Evolutionary conservation across 2,329 filamentous ascomycete genomes (phyloP).

Genomic region (Fusarium coicis): DNA sequence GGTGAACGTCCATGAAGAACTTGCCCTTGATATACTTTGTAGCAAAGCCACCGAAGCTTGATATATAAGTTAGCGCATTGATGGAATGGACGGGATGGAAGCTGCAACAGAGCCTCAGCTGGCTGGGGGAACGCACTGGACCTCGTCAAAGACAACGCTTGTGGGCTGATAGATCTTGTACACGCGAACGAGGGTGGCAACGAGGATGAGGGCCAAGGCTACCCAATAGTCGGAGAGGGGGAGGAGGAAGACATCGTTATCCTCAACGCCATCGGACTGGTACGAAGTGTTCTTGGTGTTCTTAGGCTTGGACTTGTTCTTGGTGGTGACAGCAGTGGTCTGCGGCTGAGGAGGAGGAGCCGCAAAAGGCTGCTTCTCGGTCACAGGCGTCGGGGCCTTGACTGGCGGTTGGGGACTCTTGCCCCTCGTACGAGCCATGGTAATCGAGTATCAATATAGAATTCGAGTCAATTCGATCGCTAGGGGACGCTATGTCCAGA

Average conservation of each 20-base stretch:
- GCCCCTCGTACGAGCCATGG: conserved; percentile 53
- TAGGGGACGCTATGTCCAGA: conserved; percentile 10
- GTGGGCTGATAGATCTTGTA: conserved; percentile 97
- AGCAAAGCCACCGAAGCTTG: conserved; percentile 95
- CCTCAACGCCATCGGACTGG: conserved; percentile 80
- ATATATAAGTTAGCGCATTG: conserved; percentile 30
- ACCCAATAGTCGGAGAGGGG: conserved; percentile 85
- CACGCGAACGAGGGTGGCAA: conserved; percentile 83
- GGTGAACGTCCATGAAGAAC: conserved; percentile 99
- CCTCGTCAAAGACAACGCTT: conserved; percentile 98
- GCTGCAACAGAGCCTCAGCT: background rate
- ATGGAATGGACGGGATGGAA: background rate
- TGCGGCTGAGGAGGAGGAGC: conserved; percentile 22
- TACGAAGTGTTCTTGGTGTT: conserved; percentile 65
- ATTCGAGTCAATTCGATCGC: conserved; percentile 32
- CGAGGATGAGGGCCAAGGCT: conserved; percentile 75
- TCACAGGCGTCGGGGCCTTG: conserved; percentile 38
- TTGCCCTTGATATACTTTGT: conserved; percentile 99
- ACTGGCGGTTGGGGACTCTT: conserved; percentile 51
- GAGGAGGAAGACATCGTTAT: conserved; percentile 92
- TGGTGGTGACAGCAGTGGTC: conserved; percentile 21
- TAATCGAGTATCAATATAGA: conserved; percentile 27
- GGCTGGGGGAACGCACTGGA: conserved; percentile 77
- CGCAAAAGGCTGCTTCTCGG: conserved; percentile 32
- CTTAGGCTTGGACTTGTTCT: conserved; percentile 40